Evolutionary conservation across 352 stramenopile species (phyloP).

Genomic region (Globisporangium radiosum): DNA sequence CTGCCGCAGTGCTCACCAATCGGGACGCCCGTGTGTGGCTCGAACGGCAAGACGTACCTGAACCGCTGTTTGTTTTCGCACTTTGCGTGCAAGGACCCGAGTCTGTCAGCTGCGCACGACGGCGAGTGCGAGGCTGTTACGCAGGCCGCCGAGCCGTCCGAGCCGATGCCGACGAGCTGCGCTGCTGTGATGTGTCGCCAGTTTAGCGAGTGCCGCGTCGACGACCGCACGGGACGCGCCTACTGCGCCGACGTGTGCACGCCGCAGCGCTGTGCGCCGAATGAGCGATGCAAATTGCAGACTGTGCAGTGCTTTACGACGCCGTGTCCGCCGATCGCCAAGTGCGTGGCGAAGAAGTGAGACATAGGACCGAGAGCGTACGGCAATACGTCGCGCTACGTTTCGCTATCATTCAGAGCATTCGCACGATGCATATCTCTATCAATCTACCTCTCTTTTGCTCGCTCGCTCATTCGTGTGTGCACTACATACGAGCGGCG

Average conservation of each 20-base stretch:
- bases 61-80: conserved; percentile 10
- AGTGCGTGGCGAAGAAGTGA: conserved; percentile 21
- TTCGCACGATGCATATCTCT: no score
- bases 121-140: not conserved
- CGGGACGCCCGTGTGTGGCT: conserved; percentile 10
- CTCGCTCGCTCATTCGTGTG: not conserved
- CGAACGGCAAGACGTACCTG: conserved; percentile 13
- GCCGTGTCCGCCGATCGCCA: conserved; percentile 43
- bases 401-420: no score
- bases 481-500: no score
- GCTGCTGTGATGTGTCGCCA: conserved; percentile 29
- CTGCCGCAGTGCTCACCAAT: conserved; percentile 7
- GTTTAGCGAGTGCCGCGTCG: conserved; percentile 39
- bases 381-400: no score
- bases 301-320: conserved; percentile 47
- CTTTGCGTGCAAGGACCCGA: conserved; percentile 5
- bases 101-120: not conserved
- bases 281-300: conserved; percentile 36
- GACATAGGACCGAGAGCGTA: no score
- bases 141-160: not conserved
- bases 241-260: conserved; percentile 52
- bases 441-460: not conserved
- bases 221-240: conserved; percentile 24
- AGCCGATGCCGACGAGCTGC: conserved; percentile 11
- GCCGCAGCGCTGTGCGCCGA: conserved; percentile 28